Base-by-base conservation (phyloP, 306 rosid species). In the Lupinus albus region DNA sequence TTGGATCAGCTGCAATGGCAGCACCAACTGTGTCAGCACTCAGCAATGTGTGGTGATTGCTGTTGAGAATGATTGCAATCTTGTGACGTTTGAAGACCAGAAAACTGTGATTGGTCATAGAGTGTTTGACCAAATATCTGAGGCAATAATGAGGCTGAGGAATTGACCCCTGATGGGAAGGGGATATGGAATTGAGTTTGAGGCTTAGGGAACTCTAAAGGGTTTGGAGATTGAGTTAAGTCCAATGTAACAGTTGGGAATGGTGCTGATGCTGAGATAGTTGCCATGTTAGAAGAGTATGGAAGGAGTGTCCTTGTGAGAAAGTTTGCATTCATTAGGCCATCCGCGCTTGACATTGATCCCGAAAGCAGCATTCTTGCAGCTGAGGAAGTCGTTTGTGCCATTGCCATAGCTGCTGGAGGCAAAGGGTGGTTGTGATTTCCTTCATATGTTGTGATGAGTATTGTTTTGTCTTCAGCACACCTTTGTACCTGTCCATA, bases 181-280 rank as follows among this genome's bases (percentile, higher is more conserved):
- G 91, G 83, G 73, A 79, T 35, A 47, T 76, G 85, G 66, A 84
- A 84, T 10, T 88, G 96, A 13, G 12, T 56, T 4, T 66, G 56
- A 0, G 79, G 73, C 45, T 75, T 78, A 68, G 80, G 87, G 51
- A 83, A 56, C 53, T 81, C 87, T 52, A 86, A 61, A 8, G 92
- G 84, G 63, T 89, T 89, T 2, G 91, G 83, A 6, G 89, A 67
- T 4, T 84, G 86, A 4, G 97, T 92, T 17, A 92, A 77, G 79
- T 92, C 98, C 81, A 92, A 76, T 70, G 96, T 92, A 33, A 92
- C 88, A 5, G 96, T 92, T 20, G 98, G 97, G 70, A 93, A 93
- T 49, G 98, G 98, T 4, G 98, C 91, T 18, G 97, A 89, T 36
- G 97, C 97, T 14, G 98, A 93, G 61, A 93, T 86, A 0, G 98